Evolutionary conservation across 306 rosid species (phyloP).

Genomic region (Malus fusca): DNA sequence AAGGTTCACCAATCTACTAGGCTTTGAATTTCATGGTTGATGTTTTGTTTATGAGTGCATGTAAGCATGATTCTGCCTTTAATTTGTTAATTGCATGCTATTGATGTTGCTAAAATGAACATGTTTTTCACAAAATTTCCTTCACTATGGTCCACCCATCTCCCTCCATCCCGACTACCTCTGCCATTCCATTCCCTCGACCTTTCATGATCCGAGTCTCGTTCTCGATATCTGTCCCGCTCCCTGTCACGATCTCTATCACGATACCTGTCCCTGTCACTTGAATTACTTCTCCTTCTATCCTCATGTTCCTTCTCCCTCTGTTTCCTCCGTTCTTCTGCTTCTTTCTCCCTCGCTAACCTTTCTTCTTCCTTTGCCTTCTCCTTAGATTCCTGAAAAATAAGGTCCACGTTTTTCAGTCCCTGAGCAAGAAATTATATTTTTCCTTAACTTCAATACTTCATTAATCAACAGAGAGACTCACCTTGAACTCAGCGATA

Average conservation of each 20-base stretch:
- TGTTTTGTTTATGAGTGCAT: too few relatives aligned
- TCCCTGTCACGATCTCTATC: slow-evolving; percentile 72
- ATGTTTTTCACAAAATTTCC: too few relatives aligned
- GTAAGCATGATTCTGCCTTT: too few relatives aligned
- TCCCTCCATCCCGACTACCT: slow-evolving; percentile 63
- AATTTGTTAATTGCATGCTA: too few relatives aligned
- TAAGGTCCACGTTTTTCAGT: slow-evolving; percentile 1
- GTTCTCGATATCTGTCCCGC: slow-evolving; percentile 62
- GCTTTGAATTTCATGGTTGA: too few relatives aligned
- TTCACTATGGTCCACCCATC: slow-evolving; percentile 63
- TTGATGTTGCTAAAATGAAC: too few relatives aligned
- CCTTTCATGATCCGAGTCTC: slow-evolving; percentile 66
- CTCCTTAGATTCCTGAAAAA: slow-evolving; percentile 68
- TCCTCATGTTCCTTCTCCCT: slow-evolving; percentile 70
- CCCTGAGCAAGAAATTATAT: not conserved
- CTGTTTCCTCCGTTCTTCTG: slow-evolving; percentile 75
- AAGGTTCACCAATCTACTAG: too few relatives aligned
- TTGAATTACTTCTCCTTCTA: slow-evolving; percentile 63
- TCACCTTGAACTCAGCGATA: slow-evolving; percentile 72
- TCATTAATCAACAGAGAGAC: slow-evolving; percentile 11
- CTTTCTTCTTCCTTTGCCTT: slow-evolving; percentile 81
- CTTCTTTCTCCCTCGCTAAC: slow-evolving; percentile 76
- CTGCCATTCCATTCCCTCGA: slow-evolving; percentile 66
- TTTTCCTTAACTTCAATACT: not conserved
- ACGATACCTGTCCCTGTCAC: slow-evolving; percentile 62